Conservation (phyloP, 2,329 filamentous ascomycete species). For the Fusarium sp. region DNA sequence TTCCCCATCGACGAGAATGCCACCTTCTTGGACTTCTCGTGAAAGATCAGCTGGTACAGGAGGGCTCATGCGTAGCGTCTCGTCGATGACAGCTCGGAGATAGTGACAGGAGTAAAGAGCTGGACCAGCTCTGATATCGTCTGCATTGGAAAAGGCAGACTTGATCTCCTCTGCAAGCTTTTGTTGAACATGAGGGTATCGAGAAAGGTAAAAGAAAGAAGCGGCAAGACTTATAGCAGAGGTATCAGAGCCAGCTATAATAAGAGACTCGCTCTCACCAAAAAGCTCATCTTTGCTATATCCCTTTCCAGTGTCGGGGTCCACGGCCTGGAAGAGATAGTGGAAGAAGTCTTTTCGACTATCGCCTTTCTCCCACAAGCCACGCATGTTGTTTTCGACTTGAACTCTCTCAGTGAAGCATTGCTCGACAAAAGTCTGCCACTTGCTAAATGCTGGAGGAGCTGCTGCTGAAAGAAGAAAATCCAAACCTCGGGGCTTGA, state of each 20-base stretch:
- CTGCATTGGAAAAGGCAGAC: constrained; percentile 4
- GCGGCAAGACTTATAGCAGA: constrained; percentile 27
- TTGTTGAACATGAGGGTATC: constrained; percentile 7
- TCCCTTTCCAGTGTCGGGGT: constrained; percentile 40
- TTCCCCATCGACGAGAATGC: constrained; percentile 22
- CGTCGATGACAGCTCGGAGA: constrained; percentile 39
- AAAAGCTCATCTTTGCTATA: constrained; percentile 35
- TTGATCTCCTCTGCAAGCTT: constrained; percentile 20
- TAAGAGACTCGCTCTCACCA: constrained; percentile 39
- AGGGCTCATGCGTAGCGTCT: constrained; percentile 37
- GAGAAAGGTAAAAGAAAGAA: constrained; percentile 33
- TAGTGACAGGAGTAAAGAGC: constrained; percentile 33
- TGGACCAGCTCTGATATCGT: constrained; percentile 16
- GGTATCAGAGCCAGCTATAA: constrained; percentile 36
- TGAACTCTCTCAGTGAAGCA: constrained; percentile 28
- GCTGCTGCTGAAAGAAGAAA: constrained; percentile 22
- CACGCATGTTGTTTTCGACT: constrained; percentile 8
- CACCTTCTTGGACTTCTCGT: constrained; percentile 26
- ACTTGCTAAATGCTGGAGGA: constrained; percentile 30
- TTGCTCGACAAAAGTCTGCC: constrained; percentile 31
- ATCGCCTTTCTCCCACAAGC: not conserved
- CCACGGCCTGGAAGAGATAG: constrained; percentile 30
- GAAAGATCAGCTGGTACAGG: constrained; percentile 30
- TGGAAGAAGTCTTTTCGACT: constrained; percentile 40
- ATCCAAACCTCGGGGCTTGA: constrained; percentile 39